These are phyloP conservation scores for Carex scoparia DNA, from an alignment of 176 grass and related monocot genomes.

Conservation along the genomic window DNA sequence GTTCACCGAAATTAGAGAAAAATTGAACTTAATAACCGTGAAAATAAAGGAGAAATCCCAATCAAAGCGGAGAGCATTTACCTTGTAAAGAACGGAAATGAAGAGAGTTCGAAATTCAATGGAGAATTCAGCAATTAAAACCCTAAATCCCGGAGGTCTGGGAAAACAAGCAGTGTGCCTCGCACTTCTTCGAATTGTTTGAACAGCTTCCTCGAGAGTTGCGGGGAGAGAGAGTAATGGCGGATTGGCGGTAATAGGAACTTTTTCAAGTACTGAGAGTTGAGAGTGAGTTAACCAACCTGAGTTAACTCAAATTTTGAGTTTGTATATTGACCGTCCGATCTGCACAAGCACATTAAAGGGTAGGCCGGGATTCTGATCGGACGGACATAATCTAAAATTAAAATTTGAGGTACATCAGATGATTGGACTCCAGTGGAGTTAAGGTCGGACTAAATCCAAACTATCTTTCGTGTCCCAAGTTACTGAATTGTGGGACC, in stretches of 20 bases:
- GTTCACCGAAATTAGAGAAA: background rate
- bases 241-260: background rate
- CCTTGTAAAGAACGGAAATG: background rate
- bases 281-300: background rate
- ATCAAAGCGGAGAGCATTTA: slow-evolving; percentile 10
- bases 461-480: too few species aligned
- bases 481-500: too few species aligned
- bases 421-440: too few species aligned
- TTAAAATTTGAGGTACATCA: too few species aligned
- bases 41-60: background rate
- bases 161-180: background rate
- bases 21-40: background rate
- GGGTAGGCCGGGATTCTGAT: too few species aligned
- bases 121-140: background rate
- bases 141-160: background rate
- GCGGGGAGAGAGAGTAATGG: background rate
- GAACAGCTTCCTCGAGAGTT: background rate
- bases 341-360: too few species aligned
- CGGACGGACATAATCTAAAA: too few species aligned
- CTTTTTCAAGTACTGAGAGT: background rate
- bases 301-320: too few species aligned
- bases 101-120: background rate
- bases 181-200: background rate
- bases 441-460: too few species aligned
- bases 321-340: too few species aligned